Evolutionary conservation across 202 grass and related monocot genomes (phyloP).

Genomic region (Hordeum pubiflorum): DNA sequence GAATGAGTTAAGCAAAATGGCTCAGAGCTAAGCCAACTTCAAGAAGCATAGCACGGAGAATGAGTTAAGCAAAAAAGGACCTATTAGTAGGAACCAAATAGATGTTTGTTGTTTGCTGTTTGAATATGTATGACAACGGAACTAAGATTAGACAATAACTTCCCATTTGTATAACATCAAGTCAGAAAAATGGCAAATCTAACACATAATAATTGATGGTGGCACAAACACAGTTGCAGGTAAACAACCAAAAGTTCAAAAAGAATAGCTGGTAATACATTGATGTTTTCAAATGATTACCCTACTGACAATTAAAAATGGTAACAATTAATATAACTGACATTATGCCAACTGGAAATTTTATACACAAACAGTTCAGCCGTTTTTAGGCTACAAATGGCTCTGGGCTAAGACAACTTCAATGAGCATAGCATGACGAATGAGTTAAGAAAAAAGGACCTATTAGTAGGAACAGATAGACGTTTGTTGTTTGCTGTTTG

Average conservation of each 20-base stretch:
- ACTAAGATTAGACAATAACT: neutral
- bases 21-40: neutral
- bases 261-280: neutral
- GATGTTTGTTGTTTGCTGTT: neutral
- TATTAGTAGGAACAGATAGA: neutral
- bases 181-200: neutral
- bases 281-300: neutral
- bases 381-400: neutral
- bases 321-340: neutral
- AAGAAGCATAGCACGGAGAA: neutral
- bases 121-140: neutral
- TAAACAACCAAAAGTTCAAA: neutral
- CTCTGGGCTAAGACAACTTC: neutral
- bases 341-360: neutral
- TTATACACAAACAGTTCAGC: neutral
- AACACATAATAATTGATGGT: neutral
- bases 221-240: neutral
- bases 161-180: neutral
- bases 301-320: neutral
- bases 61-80: neutral
- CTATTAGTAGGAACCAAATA: neutral
- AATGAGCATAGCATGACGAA: neutral
- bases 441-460: neutral
- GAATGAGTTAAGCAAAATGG: neutral
- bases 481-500: neutral